Conservation (phyloP, 2,329 filamentous ascomycete genomes). For the Periconia sp. region DNA sequence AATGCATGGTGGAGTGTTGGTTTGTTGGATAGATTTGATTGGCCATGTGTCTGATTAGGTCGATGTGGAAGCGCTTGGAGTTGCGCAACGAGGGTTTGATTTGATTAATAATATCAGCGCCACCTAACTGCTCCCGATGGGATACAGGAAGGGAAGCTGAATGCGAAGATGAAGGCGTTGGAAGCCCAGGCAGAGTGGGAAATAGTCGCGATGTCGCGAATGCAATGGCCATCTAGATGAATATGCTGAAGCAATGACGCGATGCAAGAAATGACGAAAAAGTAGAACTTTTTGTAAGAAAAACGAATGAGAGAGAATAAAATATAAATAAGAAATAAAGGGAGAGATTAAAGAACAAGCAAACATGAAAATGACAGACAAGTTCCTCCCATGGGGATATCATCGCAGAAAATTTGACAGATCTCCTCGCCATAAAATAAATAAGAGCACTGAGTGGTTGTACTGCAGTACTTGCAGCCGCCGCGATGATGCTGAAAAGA, state of each 20-base stretch:
- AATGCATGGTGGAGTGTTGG: too few relatives aligned
- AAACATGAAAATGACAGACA: neutral
- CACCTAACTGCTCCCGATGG: too few relatives aligned
- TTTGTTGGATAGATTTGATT: too few relatives aligned
- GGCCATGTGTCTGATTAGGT: too few relatives aligned
- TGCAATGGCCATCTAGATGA: neutral
- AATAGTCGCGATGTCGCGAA: neutral
- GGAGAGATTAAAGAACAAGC: neutral
- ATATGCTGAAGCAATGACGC: neutral
- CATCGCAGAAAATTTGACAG: neutral
- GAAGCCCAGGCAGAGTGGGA: neutral
- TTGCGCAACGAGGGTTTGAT: too few relatives aligned
- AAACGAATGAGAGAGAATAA: neutral
- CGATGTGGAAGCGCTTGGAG: too few relatives aligned
- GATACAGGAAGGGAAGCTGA: too few relatives aligned
- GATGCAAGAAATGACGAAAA: neutral
- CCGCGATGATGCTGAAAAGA: neutral
- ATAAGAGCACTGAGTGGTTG: too few relatives aligned
- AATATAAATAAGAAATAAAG: neutral
- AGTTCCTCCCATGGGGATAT: neutral
- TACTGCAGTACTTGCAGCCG: neutral
- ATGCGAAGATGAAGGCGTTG: neutral
- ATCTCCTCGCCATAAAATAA: neutral
- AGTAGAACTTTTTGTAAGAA: neutral
- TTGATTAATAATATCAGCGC: too few relatives aligned